Evolutionary conservation across 2,329 filamentous ascomycete genomes (phyloP), one percentile per base, ranked within the genome.

Genomic region (Calycina marina): DNA sequence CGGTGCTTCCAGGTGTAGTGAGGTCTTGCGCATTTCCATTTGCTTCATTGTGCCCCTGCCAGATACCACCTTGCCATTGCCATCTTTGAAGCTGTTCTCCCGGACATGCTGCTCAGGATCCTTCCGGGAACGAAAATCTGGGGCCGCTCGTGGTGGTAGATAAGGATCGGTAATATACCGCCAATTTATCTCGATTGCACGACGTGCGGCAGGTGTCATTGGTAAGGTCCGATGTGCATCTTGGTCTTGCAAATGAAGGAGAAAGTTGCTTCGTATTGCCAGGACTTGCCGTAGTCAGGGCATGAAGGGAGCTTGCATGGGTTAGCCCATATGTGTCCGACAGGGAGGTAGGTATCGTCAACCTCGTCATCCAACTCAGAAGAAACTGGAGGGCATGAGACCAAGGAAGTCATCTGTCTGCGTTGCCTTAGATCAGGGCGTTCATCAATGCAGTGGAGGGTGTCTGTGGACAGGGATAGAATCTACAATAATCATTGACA

Each of bases 81-180:
- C 34, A 45, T 48, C 47, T 43, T 36, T 48, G 28, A 46, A 49
- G 34, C 40, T 40, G 35, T 47, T 47, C 14, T 43, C 37, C 44
- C 37, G 46, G 28, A 45, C 29, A 29, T 48, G 42, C 44, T 48
- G 39, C 37, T 50, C 38, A 40, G 43, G 42, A 45, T 48, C 40
- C 34, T 47, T 43, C 39, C 33, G 36, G 26, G 41, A 41, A 40
- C 38, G 36, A 39, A 48, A 44, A 43, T 41, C 37, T 44, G 33
- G 46, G 35, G 44, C 40, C 28, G 35, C 40, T 34, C 38, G 42
- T 47, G 43, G 44, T 36, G 42, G 45, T 30, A 47, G 30, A 43
- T 43, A 18, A 37, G 36, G 41, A 49, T 47, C 33, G 30, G 46
- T 47, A 14, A 39, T 42, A 45, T 50, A 45, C 34, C 41, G 40